Conservation (phyloP, 1,284 basidiomycete species). For the Flammula alnicola region DNA sequence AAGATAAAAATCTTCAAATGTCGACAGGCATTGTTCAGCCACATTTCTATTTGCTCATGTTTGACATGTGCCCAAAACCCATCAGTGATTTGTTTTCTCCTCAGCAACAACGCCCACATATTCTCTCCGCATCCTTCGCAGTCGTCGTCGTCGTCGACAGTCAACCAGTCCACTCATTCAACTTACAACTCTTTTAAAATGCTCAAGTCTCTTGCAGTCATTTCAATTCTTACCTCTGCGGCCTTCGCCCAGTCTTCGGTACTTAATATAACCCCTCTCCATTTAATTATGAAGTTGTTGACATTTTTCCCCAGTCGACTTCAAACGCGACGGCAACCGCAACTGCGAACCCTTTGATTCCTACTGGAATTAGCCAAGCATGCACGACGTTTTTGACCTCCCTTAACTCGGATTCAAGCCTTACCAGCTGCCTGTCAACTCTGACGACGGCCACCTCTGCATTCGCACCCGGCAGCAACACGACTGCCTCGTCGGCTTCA, state of each 20-base stretch:
- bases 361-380: slow-evolving; percentile 58
- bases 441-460: slow-evolving; percentile 64
- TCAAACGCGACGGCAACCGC: slow-evolving; percentile 26
- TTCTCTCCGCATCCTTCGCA: no score
- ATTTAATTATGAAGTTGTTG: neutral
- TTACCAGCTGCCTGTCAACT: slow-evolving; percentile 69
- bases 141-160: slow-evolving; percentile 45
- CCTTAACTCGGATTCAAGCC: slow-evolving; percentile 64
- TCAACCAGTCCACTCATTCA: slow-evolving; percentile 59
- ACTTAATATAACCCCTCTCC: slow-evolving; percentile 12
- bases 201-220: slow-evolving; percentile 54
- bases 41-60: slow-evolving; percentile 26
- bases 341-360: slow-evolving; percentile 57
- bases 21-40: slow-evolving; percentile 12
- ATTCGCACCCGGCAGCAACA: slow-evolving; percentile 58
- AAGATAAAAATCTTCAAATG: no score
- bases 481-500: slow-evolving; percentile 44
- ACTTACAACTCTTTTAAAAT: slow-evolving; percentile 37
- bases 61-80: slow-evolving; percentile 22
- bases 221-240: slow-evolving; percentile 49
- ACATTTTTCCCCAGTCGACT: slow-evolving; percentile 17
- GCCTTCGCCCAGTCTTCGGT: slow-evolving; percentile 51
- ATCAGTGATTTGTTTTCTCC: slow-evolving; percentile 22
- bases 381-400: slow-evolving; percentile 67
- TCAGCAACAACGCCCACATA: slow-evolving; percentile 25